Evolutionary conservation across 1,284 basidiomycete species (phyloP), one percentile per base, ranked within the genome.

Genomic region (Mycena sp.): DNA sequence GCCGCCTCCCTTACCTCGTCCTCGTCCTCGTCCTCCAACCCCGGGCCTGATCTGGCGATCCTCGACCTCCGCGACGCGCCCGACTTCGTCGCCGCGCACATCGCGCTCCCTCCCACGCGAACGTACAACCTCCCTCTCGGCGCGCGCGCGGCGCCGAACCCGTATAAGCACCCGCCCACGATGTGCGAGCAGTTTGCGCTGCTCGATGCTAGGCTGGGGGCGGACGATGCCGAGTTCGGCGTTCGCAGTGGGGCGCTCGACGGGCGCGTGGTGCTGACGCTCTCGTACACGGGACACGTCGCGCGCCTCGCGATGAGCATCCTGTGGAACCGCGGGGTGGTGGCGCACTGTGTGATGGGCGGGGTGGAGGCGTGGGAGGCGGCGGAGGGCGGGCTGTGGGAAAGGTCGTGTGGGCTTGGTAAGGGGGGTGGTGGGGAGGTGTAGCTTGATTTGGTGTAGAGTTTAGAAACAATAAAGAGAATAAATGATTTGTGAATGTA

Each of bases 221-320:
- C 62, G 9, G 65, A 62, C 16, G 76, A 78, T 52, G 55, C 67
- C 2, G 68, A 74, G 34, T 77, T 77, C 67, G 78, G 71, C 52
- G 46, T n/a, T 4, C 10, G 74, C 4, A 52, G 46, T 18, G 30
- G 30, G 30, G 16, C 54, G 16, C 57, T 77, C 25, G 61, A 70
- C 4, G 76, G 69, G 7, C 74, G 74, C 57, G 59, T 50, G 11
- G 76, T 77, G 18, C 65, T 78, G 37, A 67, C 76, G 16, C 44
- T 78, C 20, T 77, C 76, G 20, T 74, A 73, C 46, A 67, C 69
- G 18, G 77, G 77, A 10, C 74, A 78, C 65, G 71, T 76, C 6
- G 74, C 69, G 56, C 69, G 74, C 39, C 63, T 78, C 30, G 77
- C 77, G 48, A 75, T 72, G 59, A 77, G 76, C 50, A 72, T 77